A percentile compares a stretch with the other conserved stretches of the same genome.
These are phyloP conservation scores for Aureobasidium uvarum DNA, from an alignment of 2,329 filamentous ascomycete genomes.

Conservation along the genomic window DNA sequence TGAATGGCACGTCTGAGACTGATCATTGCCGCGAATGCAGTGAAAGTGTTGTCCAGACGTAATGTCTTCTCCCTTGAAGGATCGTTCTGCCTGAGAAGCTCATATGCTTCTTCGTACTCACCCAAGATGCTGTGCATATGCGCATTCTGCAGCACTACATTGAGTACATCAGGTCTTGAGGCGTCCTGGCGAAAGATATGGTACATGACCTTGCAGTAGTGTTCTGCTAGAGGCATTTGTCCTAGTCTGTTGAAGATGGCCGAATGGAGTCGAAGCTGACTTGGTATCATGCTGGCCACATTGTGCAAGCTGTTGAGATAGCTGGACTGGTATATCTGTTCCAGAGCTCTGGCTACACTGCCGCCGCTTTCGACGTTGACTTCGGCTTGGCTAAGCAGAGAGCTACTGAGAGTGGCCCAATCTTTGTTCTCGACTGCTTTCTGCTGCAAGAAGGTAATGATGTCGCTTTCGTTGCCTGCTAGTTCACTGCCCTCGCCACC, in stretches of 20 bases:
- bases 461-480: constrained; percentile 76
- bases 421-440: constrained; percentile 65
- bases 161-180: constrained; percentile 75
- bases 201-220: constrained; percentile 70
- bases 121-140: constrained; percentile 65
- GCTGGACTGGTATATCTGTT: constrained; percentile 77
- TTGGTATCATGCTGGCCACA: constrained; percentile 68
- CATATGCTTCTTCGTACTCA: constrained; percentile 66
- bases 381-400: constrained; percentile 82
- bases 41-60: constrained; percentile 73
- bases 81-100: constrained; percentile 59
- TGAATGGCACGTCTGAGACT: constrained; percentile 63
- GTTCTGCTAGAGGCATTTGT: constrained; percentile 56
- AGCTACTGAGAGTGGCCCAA: constrained; percentile 80
- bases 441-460: constrained; percentile 75
- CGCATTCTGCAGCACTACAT: constrained; percentile 68
- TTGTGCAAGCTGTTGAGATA: constrained; percentile 77
- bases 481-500: constrained; percentile 57
- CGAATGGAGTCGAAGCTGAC: constrained; percentile 69
- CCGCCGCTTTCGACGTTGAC: constrained; percentile 67
- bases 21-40: constrained; percentile 64
- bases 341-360: constrained; percentile 61
- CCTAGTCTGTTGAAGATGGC: constrained; percentile 76
- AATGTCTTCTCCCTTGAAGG: constrained; percentile 65
- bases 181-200: constrained; percentile 65